Evolutionary conservation across 2,329 filamentous ascomycete species (phyloP).

Genomic region (Eutypa lata): DNA sequence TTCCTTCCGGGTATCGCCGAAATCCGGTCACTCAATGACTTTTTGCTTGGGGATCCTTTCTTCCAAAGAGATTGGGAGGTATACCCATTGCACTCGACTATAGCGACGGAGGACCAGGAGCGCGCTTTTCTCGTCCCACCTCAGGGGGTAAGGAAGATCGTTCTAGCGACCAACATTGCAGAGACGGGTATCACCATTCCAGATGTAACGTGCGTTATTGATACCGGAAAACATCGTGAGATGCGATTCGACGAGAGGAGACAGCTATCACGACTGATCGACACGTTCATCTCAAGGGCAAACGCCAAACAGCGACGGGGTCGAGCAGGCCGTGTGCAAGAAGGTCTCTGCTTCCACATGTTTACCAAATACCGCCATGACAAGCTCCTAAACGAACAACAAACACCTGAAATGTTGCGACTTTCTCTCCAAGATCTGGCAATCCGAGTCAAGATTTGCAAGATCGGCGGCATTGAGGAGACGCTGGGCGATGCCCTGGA

Average conservation of each 20-base stretch:
- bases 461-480: slow-evolving; percentile 87
- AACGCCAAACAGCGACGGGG: slow-evolving; percentile 95
- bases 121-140: slow-evolving; percentile 86
- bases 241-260: slow-evolving; percentile 95
- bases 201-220: slow-evolving; percentile 94
- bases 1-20: slow-evolving; percentile 95
- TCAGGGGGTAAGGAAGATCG: slow-evolving; percentile 81
- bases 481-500: slow-evolving; percentile 86
- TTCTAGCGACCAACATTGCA: slow-evolving; percentile 95
- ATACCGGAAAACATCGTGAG: slow-evolving; percentile 94
- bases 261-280: slow-evolving; percentile 85
- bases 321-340: slow-evolving; percentile 90
- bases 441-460: slow-evolving; percentile 96
- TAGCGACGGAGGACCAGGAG: slow-evolving; percentile 95
- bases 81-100: slow-evolving; percentile 88
- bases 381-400: slow-evolving; percentile 79
- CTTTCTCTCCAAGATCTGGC: slow-evolving; percentile 92
- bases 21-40: slow-evolving; percentile 83
- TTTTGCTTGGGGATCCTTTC: slow-evolving; percentile 71
- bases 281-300: slow-evolving; percentile 91
- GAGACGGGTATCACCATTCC: slow-evolving; percentile 99
- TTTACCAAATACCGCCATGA: slow-evolving; percentile 91
- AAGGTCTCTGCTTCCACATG: slow-evolving; percentile 92
- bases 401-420: slow-evolving; percentile 94
- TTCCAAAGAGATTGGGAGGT: slow-evolving; percentile 80